Percentiles rank a stretch among this genome's conserved stretches.
Conservation (phyloP, 2,329 filamentous ascomycete genomes). For the Epichloe amarillans region DNA sequence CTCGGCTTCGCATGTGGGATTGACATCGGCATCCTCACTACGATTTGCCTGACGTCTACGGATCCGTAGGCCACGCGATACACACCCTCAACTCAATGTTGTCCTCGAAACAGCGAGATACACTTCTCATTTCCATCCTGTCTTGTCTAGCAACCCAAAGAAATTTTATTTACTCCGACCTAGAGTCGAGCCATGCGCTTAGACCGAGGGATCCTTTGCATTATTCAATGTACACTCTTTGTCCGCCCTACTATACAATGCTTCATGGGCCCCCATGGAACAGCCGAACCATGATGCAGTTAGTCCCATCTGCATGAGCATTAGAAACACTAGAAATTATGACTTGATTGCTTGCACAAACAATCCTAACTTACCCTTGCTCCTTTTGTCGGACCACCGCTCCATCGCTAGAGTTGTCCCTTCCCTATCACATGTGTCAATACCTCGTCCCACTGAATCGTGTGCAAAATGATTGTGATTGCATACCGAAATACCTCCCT, state of each 20-base stretch:
- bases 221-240: conserved; percentile 2
- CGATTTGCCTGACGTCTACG: too few species aligned
- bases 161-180: neutral
- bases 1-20: neutral
- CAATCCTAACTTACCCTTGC: conserved; percentile 45
- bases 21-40: neutral
- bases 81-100: neutral
- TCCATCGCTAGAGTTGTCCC: conserved; percentile 53
- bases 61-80: neutral
- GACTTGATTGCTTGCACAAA: too few species aligned
- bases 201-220: neutral
- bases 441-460: neutral
- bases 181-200: neutral
- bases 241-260: conserved; percentile 4
- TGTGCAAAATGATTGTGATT: neutral
- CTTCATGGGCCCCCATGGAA: neutral
- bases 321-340: neutral
- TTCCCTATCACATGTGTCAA: conserved; percentile 36
- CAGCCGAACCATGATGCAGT: neutral
- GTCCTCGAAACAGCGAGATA: neutral
- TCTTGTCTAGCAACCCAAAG: neutral
- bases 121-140: neutral
- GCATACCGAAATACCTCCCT: conserved; percentile 61
- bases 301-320: conserved; percentile 6
- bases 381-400: conserved; percentile 66